A percentile compares a stretch with the other conserved stretches of the same genome.
Evolutionary conservation across 2,329 filamentous ascomycete species (phyloP).

Genomic region (Penicillium sp.): DNA sequence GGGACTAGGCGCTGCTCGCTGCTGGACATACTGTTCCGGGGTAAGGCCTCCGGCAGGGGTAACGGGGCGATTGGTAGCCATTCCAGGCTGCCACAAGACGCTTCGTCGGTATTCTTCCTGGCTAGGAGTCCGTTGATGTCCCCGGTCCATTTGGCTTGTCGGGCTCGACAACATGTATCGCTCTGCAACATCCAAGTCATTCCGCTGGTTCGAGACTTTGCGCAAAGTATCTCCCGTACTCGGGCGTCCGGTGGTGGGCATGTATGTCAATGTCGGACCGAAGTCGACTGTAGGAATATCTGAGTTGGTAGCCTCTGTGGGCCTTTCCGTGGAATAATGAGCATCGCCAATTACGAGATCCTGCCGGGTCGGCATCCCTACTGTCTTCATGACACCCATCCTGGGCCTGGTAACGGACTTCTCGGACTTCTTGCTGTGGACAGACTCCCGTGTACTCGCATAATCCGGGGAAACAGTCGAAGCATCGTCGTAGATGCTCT

Average conservation of each 20-base stretch:
- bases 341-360: slow-evolving; percentile 47
- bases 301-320: slow-evolving; percentile 36
- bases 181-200: slow-evolving; percentile 33
- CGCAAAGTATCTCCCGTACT: slow-evolving; percentile 52
- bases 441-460: slow-evolving; percentile 63
- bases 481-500: slow-evolving; percentile 55
- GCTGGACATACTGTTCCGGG: slow-evolving; percentile 78
- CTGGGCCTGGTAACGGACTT: slow-evolving; percentile 56
- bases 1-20: slow-evolving; percentile 60
- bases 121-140: slow-evolving; percentile 39
- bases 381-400: slow-evolving; percentile 73
- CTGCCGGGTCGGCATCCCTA: slow-evolving; percentile 54
- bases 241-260: slow-evolving; percentile 52
- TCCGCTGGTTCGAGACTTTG: slow-evolving; percentile 31
- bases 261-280: slow-evolving; percentile 73
- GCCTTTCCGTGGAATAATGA: slow-evolving; percentile 39
- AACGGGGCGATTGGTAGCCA: slow-evolving; percentile 46
- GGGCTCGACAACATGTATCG: slow-evolving; percentile 23
- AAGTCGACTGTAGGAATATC: slow-evolving; percentile 76
- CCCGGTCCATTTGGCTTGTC: slow-evolving; percentile 27
- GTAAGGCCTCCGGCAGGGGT: slow-evolving; percentile 57
- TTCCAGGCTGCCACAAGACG: slow-evolving; percentile 74
- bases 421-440: slow-evolving; percentile 40
- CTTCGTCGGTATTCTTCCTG: slow-evolving; percentile 57
- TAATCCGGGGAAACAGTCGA: slow-evolving; percentile 70